Percentiles rank a stretch among this genome's conserved stretches.
phyloP scores from a whole-genome alignment of 805 yeast species.

The Metschnikowia sp. region DNA sequence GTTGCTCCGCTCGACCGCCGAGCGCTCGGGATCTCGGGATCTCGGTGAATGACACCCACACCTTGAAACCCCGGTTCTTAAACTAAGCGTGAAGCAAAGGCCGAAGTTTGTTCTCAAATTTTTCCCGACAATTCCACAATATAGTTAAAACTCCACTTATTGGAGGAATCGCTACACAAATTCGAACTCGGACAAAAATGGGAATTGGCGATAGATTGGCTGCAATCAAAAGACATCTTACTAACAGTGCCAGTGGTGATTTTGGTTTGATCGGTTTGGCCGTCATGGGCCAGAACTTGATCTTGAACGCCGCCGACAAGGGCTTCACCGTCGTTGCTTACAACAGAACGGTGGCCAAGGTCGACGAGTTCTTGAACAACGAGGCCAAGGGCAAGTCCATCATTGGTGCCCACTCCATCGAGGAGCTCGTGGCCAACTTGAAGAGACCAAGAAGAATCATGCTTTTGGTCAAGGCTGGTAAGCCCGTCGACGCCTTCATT shows the following conservation, averaged over 20 bases:
- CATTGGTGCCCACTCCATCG: slow-evolving; percentile 90
- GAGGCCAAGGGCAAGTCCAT: slow-evolving; percentile 98
- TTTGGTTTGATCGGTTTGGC: slow-evolving; percentile 98
- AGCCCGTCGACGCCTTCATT: slow-evolving; percentile 89
- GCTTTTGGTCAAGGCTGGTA: slow-evolving; percentile 93
- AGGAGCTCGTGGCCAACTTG: slow-evolving; percentile 81
- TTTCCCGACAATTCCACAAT: no score
- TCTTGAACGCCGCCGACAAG: slow-evolving; percentile 97
- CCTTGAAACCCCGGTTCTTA: no score
- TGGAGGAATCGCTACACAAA: no score
- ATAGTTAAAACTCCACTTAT: no score
- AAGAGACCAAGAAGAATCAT: slow-evolving; percentile 97
- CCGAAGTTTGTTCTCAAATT: no score
- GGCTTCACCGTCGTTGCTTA: slow-evolving; percentile 97
- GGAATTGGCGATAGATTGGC: background rate
- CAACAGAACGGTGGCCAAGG: slow-evolving; percentile 97
- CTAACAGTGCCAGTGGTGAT: slow-evolving; percentile 65
- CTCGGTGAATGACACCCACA: background rate
- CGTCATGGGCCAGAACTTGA: slow-evolving; percentile 99
- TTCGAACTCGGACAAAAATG: background rate
- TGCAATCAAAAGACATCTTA: slow-evolving; percentile 8
- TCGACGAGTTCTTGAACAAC: slow-evolving; percentile 86
- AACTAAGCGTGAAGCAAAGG: no score
- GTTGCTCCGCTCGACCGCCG: background rate
- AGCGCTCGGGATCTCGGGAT: background rate